These are phyloP conservation scores for Apium graveolens DNA, from an alignment of 129 eudicot species.

Conservation along the genomic window DNA sequence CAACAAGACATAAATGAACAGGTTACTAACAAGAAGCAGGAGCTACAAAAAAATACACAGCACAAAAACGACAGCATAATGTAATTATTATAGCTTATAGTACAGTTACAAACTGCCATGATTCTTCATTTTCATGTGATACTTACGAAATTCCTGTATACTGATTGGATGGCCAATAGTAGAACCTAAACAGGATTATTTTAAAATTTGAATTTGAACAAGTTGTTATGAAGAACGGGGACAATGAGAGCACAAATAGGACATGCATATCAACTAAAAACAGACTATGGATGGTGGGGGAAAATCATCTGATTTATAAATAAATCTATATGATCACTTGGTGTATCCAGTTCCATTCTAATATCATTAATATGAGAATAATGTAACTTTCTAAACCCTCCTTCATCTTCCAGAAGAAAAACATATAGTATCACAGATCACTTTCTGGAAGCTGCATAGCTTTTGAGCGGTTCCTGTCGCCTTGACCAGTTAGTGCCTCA, in stretches of 20 bases:
- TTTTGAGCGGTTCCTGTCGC: too few species aligned
- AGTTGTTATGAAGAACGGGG: not conserved
- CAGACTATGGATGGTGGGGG: too few species aligned
- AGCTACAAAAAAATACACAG: not conserved
- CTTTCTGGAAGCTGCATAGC: too few species aligned
- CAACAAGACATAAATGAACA: slow-evolving; percentile 12
- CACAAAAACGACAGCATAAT: not conserved
- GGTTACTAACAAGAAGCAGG: not conserved
- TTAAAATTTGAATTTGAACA: not conserved
- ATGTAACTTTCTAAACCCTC: too few species aligned
- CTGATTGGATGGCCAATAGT: not conserved
- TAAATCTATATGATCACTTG: too few species aligned
- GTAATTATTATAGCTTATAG: not conserved
- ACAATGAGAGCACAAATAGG: not conserved
- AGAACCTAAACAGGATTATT: not conserved
- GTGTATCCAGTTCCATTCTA: too few species aligned
- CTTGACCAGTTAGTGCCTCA: too few species aligned
- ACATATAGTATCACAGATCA: too few species aligned
- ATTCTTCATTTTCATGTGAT: not conserved
- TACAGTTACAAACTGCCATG: not conserved
- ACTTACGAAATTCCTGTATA: not conserved
- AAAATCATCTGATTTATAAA: too few species aligned
- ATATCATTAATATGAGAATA: too few species aligned
- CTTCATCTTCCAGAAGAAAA: too few species aligned
- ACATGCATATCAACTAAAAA: not conserved